These are phyloP conservation scores for Lepraria neglecta DNA, from an alignment of 495 filamentous ascomycete species.

Conservation along the genomic window DNA sequence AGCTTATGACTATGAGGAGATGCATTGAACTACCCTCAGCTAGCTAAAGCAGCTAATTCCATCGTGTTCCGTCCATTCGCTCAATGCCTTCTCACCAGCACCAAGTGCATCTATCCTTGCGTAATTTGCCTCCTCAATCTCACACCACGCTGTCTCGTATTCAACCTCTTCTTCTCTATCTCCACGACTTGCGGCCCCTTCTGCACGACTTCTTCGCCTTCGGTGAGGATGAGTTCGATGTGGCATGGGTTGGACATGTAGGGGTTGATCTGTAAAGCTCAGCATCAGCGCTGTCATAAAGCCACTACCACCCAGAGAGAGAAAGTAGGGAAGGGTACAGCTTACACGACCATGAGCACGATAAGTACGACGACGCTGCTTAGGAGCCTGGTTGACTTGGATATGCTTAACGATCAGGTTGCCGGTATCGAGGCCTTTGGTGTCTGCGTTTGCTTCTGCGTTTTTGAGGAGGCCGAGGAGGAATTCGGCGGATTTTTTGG, in stretches of 20 bases:
- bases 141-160: constrained; percentile 80
- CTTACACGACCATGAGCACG: constrained; percentile 99
- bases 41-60: no score
- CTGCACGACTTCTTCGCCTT: constrained; percentile 84
- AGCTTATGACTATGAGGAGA: no score
- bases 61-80: neutral
- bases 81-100: constrained; percentile 14
- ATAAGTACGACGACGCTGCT: constrained; percentile 96
- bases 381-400: constrained; percentile 99
- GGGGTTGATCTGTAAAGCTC: constrained; percentile 74
- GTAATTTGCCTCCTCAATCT: constrained; percentile 75
- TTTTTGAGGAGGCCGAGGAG: constrained; percentile 96
- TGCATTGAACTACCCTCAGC: no score
- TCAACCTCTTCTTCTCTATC: constrained; percentile 58
- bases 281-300: neutral
- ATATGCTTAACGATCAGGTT: constrained; percentile 98
- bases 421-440: constrained; percentile 96
- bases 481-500: constrained; percentile 97
- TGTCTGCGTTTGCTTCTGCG: constrained; percentile 97
- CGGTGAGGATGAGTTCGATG: constrained; percentile 98
- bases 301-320: neutral
- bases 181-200: constrained; percentile 61
- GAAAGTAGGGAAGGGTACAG: constrained; percentile 26
- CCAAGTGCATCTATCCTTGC: constrained; percentile 41
- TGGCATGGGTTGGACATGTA: constrained; percentile 99